Conservation (phyloP, 2,329 filamentous ascomycete species). For the Juglanconis juglandina region DNA sequence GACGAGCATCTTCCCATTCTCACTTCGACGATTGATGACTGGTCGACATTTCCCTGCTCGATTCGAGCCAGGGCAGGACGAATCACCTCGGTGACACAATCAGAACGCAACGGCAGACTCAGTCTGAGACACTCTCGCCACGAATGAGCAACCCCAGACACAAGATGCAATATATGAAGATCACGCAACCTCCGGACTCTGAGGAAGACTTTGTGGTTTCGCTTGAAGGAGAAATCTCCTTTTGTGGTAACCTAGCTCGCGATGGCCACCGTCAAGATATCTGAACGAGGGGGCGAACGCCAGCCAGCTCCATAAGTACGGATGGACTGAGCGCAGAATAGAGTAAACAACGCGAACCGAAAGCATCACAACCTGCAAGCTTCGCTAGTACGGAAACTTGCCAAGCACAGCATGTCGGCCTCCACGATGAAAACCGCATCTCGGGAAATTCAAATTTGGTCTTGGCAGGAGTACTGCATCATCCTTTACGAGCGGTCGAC, state of each 20-base stretch:
- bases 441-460: background rate
- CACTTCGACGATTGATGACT: no score
- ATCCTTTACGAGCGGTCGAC: background rate
- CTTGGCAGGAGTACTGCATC: background rate
- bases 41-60: no score
- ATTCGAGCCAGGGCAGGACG: background rate
- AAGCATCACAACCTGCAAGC: background rate
- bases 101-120: background rate
- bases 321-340: no score
- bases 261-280: no score
- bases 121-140: constrained; percentile 3
- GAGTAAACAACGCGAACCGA: no score
- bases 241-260: no score
- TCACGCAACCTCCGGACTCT: background rate
- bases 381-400: background rate
- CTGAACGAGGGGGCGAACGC: no score
- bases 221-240: no score
- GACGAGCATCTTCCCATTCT: no score
- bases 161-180: background rate
- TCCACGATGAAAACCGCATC: background rate
- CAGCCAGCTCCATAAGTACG: no score
- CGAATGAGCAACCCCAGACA: background rate
- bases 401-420: background rate
- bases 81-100: background rate
- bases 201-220: background rate